phyloP scores from a whole-genome alignment of 140 eudicot genomes.

The Erigeron philadelphicus region DNA sequence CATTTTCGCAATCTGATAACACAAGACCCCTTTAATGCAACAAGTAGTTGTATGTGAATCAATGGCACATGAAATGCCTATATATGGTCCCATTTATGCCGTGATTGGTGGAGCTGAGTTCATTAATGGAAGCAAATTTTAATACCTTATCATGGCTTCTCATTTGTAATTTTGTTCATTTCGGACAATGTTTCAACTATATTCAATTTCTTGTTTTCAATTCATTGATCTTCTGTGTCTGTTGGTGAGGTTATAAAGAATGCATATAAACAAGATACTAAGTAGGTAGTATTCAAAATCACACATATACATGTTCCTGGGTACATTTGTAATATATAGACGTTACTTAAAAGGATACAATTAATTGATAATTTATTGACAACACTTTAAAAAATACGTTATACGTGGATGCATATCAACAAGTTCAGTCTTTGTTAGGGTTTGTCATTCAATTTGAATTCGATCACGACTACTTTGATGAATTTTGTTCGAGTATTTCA shows the following conservation, averaged over 20 bases:
- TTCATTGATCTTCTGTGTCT: too few species aligned
- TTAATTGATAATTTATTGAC: too few species aligned
- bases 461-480: too few species aligned
- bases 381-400: too few species aligned
- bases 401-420: too few species aligned
- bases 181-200: too few species aligned
- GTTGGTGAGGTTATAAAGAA: too few species aligned
- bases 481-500: background rate
- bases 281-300: too few species aligned
- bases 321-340: background rate
- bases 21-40: conserved; percentile 14
- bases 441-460: background rate
- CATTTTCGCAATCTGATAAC: conserved; percentile 23
- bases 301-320: background rate
- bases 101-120: conserved; percentile 6
- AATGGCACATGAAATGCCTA: conserved; percentile 27
- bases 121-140: background rate
- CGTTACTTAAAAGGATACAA: background rate
- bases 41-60: conserved; percentile 26
- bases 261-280: too few species aligned
- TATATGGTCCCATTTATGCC: conserved; percentile 19
- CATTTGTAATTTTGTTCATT: background rate
- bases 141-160: conserved; percentile 12
- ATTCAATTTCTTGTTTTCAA: too few species aligned
- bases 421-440: background rate